These are phyloP conservation scores for Yarrowia sp. DNA, from an alignment of 805 yeast species.

Conservation along the genomic window DNA sequence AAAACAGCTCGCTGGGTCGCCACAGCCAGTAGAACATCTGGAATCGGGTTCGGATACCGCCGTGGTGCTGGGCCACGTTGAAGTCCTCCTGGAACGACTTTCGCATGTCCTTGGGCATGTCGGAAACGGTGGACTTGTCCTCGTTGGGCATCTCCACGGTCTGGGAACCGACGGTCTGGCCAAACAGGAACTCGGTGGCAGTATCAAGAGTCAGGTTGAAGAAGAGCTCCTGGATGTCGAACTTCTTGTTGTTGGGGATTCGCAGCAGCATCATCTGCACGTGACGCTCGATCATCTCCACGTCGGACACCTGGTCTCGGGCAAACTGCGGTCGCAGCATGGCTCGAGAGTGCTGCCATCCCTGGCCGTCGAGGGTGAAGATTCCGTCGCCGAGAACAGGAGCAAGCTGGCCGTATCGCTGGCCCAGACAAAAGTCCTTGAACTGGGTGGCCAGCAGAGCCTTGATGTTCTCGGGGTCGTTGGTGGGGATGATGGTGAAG, in stretches of 20 bases:
- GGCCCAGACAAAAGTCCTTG: slow-evolving; percentile 48
- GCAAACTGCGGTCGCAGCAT: slow-evolving; percentile 51
- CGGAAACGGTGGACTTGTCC: slow-evolving; percentile 39
- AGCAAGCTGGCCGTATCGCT: slow-evolving; percentile 45
- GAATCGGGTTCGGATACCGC: slow-evolving; percentile 41
- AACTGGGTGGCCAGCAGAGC: slow-evolving; percentile 49
- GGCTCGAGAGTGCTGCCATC: slow-evolving; percentile 52
- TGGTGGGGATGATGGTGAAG: slow-evolving; percentile 41
- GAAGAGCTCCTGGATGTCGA: slow-evolving; percentile 48
- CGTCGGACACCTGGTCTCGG: slow-evolving; percentile 48
- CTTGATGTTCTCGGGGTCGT: slow-evolving; percentile 50
- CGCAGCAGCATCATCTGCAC: slow-evolving; percentile 41
- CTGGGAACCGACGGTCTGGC: slow-evolving; percentile 47
- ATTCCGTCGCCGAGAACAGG: slow-evolving; percentile 51
- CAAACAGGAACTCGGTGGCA: slow-evolving; percentile 51
- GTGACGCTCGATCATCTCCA: slow-evolving; percentile 46
- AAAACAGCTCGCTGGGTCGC: slow-evolving; percentile 47
- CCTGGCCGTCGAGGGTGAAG: slow-evolving; percentile 50
- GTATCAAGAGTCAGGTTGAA: slow-evolving; percentile 49
- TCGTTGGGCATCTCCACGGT: slow-evolving; percentile 38
- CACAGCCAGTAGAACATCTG: slow-evolving; percentile 44
- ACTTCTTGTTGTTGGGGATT: slow-evolving; percentile 34
- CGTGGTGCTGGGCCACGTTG: slow-evolving; percentile 42
- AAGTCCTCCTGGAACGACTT: slow-evolving; percentile 42
- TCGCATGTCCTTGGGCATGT: slow-evolving; percentile 42